These are phyloP conservation scores for Coemansia sp. DNA, from an alignment of 192 early-diverging fungal species.

Conservation along the genomic window DNA sequence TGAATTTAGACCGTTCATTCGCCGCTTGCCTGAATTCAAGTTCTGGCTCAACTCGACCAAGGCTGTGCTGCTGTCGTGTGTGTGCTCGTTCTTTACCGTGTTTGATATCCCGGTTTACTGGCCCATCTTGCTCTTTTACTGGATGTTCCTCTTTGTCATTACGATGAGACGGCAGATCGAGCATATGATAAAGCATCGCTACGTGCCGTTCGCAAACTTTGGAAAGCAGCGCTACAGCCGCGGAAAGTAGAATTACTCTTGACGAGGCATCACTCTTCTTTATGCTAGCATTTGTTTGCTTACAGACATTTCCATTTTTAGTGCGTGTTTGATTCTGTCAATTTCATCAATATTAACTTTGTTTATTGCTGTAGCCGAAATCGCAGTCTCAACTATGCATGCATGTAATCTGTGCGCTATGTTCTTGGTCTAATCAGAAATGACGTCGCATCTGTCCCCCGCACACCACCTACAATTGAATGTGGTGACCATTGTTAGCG, in stretches of 20 bases:
- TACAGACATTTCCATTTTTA: slow-evolving; percentile 3
- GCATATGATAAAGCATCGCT: slow-evolving; percentile 97
- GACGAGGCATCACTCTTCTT: not conserved
- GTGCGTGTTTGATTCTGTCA: slow-evolving; percentile 6
- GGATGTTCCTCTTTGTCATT: slow-evolving; percentile 87
- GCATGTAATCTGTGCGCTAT: not conserved
- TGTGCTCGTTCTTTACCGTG: slow-evolving; percentile 84
- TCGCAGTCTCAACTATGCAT: not conserved
- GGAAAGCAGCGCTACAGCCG: slow-evolving; percentile 71
- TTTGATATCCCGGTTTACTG: slow-evolving; percentile 99
- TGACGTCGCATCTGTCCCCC: not conserved
- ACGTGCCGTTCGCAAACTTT: slow-evolving; percentile 79
- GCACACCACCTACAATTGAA: not conserved
- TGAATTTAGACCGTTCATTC: slow-evolving; percentile 96
- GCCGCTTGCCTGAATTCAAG: slow-evolving; percentile 97
- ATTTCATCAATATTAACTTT: not conserved
- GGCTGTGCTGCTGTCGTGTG: slow-evolving; percentile 77
- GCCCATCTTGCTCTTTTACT: slow-evolving; percentile 98
- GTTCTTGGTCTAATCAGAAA: not conserved
- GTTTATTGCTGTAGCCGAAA: not conserved
- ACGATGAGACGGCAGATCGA: slow-evolving; percentile 97
- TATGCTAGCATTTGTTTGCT: not conserved
- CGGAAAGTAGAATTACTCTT: slow-evolving; percentile 18
- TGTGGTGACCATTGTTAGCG: not conserved
- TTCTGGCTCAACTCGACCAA: slow-evolving; percentile 91